Evolutionary conservation across 2,329 filamentous ascomycete species (phyloP).

Genomic region (Fusarium miscanthi): DNA sequence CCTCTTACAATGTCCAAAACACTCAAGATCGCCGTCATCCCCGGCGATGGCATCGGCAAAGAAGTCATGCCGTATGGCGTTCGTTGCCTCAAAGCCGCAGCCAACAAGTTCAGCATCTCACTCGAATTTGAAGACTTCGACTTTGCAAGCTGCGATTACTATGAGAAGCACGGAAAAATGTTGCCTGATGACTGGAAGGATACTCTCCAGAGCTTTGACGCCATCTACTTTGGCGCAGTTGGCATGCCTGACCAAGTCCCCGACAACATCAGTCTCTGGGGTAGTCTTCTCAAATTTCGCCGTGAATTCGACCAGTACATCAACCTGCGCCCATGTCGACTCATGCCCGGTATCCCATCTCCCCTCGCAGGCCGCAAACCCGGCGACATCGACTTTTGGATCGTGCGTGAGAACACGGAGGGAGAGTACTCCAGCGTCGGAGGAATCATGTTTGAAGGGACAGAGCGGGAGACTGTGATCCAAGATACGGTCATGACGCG

Average conservation of each 20-base stretch:
- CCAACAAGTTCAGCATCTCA: slow-evolving; percentile 61
- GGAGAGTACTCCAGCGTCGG: slow-evolving; percentile 75
- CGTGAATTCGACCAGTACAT: slow-evolving; percentile 76
- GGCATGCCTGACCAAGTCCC: slow-evolving; percentile 67
- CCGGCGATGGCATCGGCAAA: slow-evolving; percentile 75
- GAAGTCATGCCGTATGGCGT: slow-evolving; percentile 75
- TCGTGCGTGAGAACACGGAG: slow-evolving; percentile 74
- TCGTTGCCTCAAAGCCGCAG: slow-evolving; percentile 65
- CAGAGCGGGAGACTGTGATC: slow-evolving; percentile 69
- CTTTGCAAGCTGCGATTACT: slow-evolving; percentile 74
- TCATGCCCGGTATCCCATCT: slow-evolving; percentile 69
- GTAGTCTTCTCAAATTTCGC: slow-evolving; percentile 73
- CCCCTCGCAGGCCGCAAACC: slow-evolving; percentile 64
- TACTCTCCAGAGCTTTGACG: slow-evolving; percentile 68
- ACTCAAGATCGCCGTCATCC: slow-evolving; percentile 68
- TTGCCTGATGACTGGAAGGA: slow-evolving; percentile 60
- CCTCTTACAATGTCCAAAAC: slow-evolving; percentile 49
- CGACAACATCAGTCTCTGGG: slow-evolving; percentile 76
- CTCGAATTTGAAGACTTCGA: slow-evolving; percentile 71
- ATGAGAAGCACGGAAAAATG: slow-evolving; percentile 56
- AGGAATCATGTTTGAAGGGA: slow-evolving; percentile 68
- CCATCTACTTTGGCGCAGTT: slow-evolving; percentile 76
- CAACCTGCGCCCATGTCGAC: slow-evolving; percentile 72
- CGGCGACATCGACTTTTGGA: slow-evolving; percentile 74
- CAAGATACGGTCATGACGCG: slow-evolving; percentile 74